These are phyloP conservation scores for Alternaria sp. DNA, from an alignment of 2,329 filamentous ascomycete genomes.

Conservation along the genomic window DNA sequence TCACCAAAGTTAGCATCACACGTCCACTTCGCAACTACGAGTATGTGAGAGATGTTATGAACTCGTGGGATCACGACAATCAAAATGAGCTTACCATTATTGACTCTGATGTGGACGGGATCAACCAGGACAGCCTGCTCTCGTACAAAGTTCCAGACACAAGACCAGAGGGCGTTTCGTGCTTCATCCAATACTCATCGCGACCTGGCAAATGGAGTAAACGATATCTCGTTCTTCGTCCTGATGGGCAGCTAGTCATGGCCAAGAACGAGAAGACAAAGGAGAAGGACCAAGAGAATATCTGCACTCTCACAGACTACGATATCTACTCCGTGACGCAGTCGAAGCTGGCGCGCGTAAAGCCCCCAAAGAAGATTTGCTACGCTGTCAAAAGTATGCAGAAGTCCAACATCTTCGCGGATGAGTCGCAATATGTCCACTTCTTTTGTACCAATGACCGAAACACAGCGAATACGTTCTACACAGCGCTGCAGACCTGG, in stretches of 20 bases:
- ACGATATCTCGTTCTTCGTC: slow-evolving; percentile 76
- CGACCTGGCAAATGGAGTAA: slow-evolving; percentile 89
- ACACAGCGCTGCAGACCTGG: slow-evolving; percentile 78
- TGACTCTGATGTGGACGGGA: slow-evolving; percentile 62
- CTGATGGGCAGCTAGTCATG: slow-evolving; percentile 74
- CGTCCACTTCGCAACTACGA: slow-evolving; percentile 87
- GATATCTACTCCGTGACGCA: slow-evolving; percentile 85
- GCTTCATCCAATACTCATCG: slow-evolving; percentile 82
- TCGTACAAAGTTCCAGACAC: slow-evolving; percentile 69
- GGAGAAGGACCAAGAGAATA: slow-evolving; percentile 69
- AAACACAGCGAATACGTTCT: slow-evolving; percentile 72
- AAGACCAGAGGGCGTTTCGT: slow-evolving; percentile 71
- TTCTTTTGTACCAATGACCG: slow-evolving; percentile 87
- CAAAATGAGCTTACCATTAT: slow-evolving; percentile 78
- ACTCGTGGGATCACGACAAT: slow-evolving; percentile 87
- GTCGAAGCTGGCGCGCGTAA: slow-evolving; percentile 74
- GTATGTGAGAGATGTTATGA: slow-evolving; percentile 84
- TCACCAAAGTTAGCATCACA: slow-evolving; percentile 78
- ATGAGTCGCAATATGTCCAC: slow-evolving; percentile 86
- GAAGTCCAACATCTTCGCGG: slow-evolving; percentile 83
- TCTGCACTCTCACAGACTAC: slow-evolving; percentile 91
- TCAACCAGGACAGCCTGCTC: slow-evolving; percentile 70
- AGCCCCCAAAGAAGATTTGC: slow-evolving; percentile 84
- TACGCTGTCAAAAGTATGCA: slow-evolving; percentile 93
- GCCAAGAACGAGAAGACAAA: slow-evolving; percentile 73